Evolutionary conservation across 2,329 filamentous ascomycete species (phyloP).

Genomic region (Trichoderma asperellum): DNA sequence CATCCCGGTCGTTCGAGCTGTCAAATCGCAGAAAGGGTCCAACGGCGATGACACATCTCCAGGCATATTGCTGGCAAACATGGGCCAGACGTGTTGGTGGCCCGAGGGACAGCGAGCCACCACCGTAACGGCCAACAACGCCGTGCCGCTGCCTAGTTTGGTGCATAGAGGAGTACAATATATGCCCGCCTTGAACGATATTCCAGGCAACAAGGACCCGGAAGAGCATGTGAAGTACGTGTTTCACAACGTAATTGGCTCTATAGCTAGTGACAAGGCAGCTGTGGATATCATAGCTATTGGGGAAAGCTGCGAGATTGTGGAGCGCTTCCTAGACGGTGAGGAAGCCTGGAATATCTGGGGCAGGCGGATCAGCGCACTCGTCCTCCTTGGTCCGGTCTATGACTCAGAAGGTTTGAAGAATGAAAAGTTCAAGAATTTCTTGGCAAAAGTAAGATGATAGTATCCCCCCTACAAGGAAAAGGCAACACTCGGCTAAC

Average conservation of each 20-base stretch:
- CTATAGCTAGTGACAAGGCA: constrained; percentile 52
- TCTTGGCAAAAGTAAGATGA: constrained; percentile 54
- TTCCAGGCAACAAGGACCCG: constrained; percentile 62
- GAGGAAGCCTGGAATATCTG: constrained; percentile 55
- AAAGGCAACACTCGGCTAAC: neutral
- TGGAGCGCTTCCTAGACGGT: constrained; percentile 61
- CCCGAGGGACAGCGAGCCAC: constrained; percentile 64
- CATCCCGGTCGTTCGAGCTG: constrained; percentile 61
- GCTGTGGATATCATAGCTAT: constrained; percentile 73
- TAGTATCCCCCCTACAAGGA: constrained; percentile 5
- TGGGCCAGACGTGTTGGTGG: constrained; percentile 78
- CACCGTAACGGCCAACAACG: constrained; percentile 59
- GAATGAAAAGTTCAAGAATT: constrained; percentile 52
- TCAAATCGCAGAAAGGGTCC: constrained; percentile 45
- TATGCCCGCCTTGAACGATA: constrained; percentile 59
- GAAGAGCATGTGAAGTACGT: constrained; percentile 68
- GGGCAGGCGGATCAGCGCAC: constrained; percentile 49
- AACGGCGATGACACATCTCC: constrained; percentile 45
- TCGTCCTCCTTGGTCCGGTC: constrained; percentile 56
- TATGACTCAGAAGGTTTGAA: constrained; percentile 46
- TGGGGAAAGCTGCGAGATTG: constrained; percentile 65
- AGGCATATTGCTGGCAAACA: constrained; percentile 76
- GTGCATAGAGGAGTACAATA: constrained; percentile 61
- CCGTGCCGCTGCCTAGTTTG: constrained; percentile 64
- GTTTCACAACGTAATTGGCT: constrained; percentile 64